A percentile compares a stretch with the other conserved stretches of the same genome.
Evolutionary conservation across 306 rosid species (phyloP).

Genomic region (Neltuma alba): DNA sequence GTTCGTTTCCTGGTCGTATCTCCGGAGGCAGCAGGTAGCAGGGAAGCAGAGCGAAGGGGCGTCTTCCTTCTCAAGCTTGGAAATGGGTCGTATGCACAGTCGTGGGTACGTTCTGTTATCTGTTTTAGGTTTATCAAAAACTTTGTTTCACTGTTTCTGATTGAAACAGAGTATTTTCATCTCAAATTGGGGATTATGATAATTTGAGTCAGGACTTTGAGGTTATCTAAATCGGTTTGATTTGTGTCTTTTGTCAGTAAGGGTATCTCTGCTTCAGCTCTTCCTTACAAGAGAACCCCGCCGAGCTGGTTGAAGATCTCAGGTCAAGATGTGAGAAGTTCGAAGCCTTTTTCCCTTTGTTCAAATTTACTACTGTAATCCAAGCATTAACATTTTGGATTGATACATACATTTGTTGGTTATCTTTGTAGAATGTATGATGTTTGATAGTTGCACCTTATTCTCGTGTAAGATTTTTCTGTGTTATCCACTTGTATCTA

Average conservation of each 20-base stretch:
- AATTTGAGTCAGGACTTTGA: background rate
- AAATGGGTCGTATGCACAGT: conserved; percentile 25
- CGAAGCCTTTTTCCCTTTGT: no score
- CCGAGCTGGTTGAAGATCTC: no score
- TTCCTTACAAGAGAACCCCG: conserved; percentile 72
- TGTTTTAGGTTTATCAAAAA: background rate
- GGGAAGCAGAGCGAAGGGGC: background rate
- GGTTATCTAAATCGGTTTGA: background rate
- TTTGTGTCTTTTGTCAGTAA: conserved; percentile 45
- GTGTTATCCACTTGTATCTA: no score
- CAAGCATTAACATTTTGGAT: no score
- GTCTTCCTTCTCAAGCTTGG: background rate
- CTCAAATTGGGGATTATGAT: background rate
- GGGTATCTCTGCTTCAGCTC: conserved; percentile 81
- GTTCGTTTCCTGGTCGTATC: background rate
- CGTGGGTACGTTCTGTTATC: background rate
- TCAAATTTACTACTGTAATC: no score
- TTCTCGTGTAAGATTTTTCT: no score
- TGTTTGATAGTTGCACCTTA: no score
- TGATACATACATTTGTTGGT: no score
- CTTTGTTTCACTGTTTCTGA: background rate
- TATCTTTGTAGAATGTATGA: no score
- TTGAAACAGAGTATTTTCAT: background rate
- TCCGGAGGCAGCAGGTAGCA: background rate
- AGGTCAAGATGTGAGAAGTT: no score